A percentile compares a stretch with the other conserved stretches of the same genome.
Conservation (phyloP, 2,329 filamentous ascomycete genomes). For the Sporothrix globosa region DNA sequence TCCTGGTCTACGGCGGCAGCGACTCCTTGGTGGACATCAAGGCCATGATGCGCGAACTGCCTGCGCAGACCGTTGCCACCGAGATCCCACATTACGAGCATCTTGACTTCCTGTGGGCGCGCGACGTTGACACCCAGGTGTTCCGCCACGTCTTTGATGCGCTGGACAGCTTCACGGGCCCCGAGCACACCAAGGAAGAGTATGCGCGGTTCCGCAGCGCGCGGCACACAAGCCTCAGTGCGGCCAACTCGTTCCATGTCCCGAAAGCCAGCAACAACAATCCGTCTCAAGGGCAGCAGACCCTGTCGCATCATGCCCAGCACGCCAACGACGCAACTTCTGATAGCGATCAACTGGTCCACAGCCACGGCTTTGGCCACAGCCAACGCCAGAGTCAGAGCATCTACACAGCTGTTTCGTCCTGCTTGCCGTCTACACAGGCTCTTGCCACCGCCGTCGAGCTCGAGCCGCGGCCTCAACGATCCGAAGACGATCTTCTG, state of each 20-base stretch:
- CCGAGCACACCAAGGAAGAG: slow-evolving; percentile 62
- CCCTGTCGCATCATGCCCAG: not conserved
- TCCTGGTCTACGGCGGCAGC: slow-evolving; percentile 88
- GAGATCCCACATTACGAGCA: slow-evolving; percentile 94
- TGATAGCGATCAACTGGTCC: not conserved
- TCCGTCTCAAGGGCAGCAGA: not conserved
- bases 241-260: not conserved
- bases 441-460: not conserved
- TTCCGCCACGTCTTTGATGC: slow-evolving; percentile 93
- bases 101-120: slow-evolving; percentile 93
- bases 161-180: slow-evolving; percentile 69
- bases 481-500: slow-evolving; percentile 27
- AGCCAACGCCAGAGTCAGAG: not conserved
- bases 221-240: slow-evolving; percentile 54
- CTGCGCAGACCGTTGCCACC: slow-evolving; percentile 79
- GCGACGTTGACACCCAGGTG: slow-evolving; percentile 79
- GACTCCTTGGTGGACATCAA: slow-evolving; percentile 94
- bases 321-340: not conserved
- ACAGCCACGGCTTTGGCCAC: not conserved
- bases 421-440: not conserved
- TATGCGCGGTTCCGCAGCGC: slow-evolving; percentile 61
- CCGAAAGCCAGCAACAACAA: not conserved
- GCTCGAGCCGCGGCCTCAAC: not conserved
- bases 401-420: not conserved
- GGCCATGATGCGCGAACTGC: slow-evolving; percentile 87